Base-by-base conservation (phyloP, 768 basidiomycete genomes). In the Albatrellus ellisii region DNA sequence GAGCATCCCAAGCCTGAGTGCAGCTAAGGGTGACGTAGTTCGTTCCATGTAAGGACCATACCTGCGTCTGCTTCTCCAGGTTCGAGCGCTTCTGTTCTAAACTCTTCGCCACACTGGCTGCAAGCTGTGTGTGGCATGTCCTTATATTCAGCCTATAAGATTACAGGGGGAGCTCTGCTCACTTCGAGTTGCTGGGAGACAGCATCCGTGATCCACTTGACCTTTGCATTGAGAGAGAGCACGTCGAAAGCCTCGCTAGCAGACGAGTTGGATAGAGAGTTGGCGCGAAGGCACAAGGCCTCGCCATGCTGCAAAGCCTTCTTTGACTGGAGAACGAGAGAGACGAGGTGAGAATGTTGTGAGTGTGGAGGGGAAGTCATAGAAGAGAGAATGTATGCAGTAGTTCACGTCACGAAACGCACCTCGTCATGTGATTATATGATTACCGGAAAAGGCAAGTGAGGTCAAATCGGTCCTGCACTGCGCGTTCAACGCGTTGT, bases 281-380 rank as follows among this genome's bases (percentile, higher is more conserved):
- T 75, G 2, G 86, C 82, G 26, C 65, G 68, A 1, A 72, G 72
- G 53, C 87, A 89, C 4, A 89, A 68, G 38, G 77, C 70, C 61
- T 87, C 71, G 1, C 84, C 86, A 28, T 79, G 73, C 47, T 84
- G 77, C 2, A 90, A 69, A 0, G 83, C 86, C 52, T 82, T 83
- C 67, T 87, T 82, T 2, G 86, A 87, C 52, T 84, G 79, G 1
- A 81, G 63, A 9, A 85, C 81, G 8, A 90, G 73, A 18, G 81
- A 75, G 26, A 83, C 71, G 17, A 88, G 73, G 22, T 39, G 31
- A n/a, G 31, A 32, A 32, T 32, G 11, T n/a, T 10, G 31, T n/a
- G 31, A 32, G 8, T 32, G n/a, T n/a, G n/a, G n/a, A n/a, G n/a
- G n/a, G n/a, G n/a, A n/a, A n/a, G n/a, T n/a, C n/a, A n/a, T n/a